Evolutionary conservation across 108 stramenopile species (phyloP), one percentile per base, ranked within the genome.

Genomic region (Cyclotella baltica): DNA sequence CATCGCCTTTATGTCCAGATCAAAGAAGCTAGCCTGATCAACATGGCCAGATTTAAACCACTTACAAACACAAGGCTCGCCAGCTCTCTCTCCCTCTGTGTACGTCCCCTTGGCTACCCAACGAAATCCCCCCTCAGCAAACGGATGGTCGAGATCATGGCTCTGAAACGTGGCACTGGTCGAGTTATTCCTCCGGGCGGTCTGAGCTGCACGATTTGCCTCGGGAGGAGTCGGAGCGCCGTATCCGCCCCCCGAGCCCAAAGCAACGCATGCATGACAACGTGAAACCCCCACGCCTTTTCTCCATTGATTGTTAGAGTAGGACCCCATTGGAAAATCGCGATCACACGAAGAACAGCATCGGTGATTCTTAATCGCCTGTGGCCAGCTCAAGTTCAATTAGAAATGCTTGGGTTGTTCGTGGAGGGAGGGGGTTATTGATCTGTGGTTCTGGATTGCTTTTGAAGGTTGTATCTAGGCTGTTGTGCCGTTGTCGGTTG

Each of bases 1-100:
- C 25, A 73, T 29, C 0, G 86, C 65, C 2, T 64, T 55, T 10
- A 84, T 64, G 51, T 87, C 86, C 1, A 48, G 27, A 31, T 64
- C 76, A 68, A 74, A 87, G 52, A 83, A 83, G 23, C 28, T 29
- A 51, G 40, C 65, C 28, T 65, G 56, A 19, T 58, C 68, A 30
- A 85, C 80, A 57, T 38, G 46, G 5, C 85, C 85, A 11, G 70
- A 77, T 64, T 85, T 85, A 70, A 85, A 85, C 78, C 78, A 80
- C 55, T 85, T 85, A 62, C 78, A 79, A 19, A 85, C 84, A 61
- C 84, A 85, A 16, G 18, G 37, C 50, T 85, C 51, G 0, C 84
- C 84, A 16, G 53, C 13, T 10, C 84, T 64, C 20, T 4, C 46
- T 1, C 84, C 78, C 15, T 75, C n/a, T 1, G 68, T 72, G 75